These are phyloP conservation scores for Zelopaecilomyces penicillatus DNA, from an alignment of 2,329 filamentous ascomycete genomes.

Conservation along the genomic window DNA sequence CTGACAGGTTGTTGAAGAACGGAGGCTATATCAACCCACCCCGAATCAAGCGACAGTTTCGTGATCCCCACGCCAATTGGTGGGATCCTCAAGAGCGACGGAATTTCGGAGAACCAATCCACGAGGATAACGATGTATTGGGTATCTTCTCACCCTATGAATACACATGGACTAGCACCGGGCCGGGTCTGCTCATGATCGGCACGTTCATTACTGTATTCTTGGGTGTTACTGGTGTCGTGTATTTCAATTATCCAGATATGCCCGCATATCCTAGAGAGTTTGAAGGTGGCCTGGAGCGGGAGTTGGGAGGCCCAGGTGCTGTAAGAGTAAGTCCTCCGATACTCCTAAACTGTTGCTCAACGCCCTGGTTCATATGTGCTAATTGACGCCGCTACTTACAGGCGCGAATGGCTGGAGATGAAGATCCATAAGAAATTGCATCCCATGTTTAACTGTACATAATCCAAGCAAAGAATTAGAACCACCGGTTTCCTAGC, in stretches of 20 bases:
- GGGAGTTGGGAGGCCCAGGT: conserved; percentile 64
- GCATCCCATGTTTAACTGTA: conserved; percentile 23
- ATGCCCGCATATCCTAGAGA: conserved; percentile 59
- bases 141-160: conserved; percentile 84
- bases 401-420: conserved; percentile 47
- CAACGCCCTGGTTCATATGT: neutral
- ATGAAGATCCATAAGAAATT: conserved; percentile 39
- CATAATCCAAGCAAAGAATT: conserved; percentile 18
- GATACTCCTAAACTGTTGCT: neutral
- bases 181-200: conserved; percentile 61
- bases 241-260: conserved; percentile 66
- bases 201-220: conserved; percentile 58
- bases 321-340: conserved; percentile 52
- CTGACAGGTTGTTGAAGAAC: conserved; percentile 47
- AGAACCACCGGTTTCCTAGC: neutral
- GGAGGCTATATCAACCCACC: conserved; percentile 77
- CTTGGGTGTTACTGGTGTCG: conserved; percentile 55
- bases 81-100: conserved; percentile 97
- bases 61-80: conserved; percentile 89
- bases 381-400: conserved; percentile 14
- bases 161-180: conserved; percentile 73
- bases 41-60: conserved; percentile 76
- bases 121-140: conserved; percentile 92
- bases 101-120: conserved; percentile 92
- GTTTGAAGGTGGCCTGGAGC: conserved; percentile 64